phyloP scores from a whole-genome alignment of 1,284 basidiomycete species.

The Trichosporon coremiiforme region DNA sequence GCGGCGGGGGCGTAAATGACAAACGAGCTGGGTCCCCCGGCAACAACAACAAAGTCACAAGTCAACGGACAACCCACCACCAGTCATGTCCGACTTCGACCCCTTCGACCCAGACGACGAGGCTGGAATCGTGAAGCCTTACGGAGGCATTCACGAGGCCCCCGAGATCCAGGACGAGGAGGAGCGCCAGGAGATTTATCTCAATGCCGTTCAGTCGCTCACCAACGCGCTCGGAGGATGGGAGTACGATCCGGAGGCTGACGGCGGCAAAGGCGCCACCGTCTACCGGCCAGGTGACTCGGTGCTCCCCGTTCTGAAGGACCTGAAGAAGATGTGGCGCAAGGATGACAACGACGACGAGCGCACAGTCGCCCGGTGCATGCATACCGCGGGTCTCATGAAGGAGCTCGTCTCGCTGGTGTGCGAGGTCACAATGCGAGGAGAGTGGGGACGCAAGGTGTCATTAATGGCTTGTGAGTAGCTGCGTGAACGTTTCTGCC shows the following conservation, averaged over 20 bases:
- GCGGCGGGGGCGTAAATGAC: not conserved
- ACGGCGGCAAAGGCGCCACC: slow-evolving; percentile 56
- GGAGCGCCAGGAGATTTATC: slow-evolving; percentile 48
- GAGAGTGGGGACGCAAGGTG: slow-evolving; percentile 66
- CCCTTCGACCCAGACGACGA: slow-evolving; percentile 21
- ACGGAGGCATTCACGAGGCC: slow-evolving; percentile 9
- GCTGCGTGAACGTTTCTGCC: not conserved
- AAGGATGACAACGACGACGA: slow-evolving; percentile 94
- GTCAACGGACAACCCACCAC: not conserved
- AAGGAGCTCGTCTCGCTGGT: slow-evolving; percentile 86
- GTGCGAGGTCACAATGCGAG: slow-evolving; percentile 68
- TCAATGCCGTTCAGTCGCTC: slow-evolving; percentile 52
- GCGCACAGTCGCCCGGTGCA: slow-evolving; percentile 86
- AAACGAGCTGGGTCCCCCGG: not conserved
- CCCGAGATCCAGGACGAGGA: slow-evolving; percentile 29
- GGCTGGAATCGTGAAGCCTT: slow-evolving; percentile 13
- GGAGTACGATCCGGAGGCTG: slow-evolving; percentile 61
- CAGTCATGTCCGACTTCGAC: slow-evolving; percentile 23
- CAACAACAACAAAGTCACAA: slow-evolving; percentile 18
- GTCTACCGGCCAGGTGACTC: slow-evolving; percentile 81
- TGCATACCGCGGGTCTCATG: slow-evolving; percentile 78
- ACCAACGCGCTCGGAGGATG: slow-evolving; percentile 56
- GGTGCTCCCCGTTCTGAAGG: slow-evolving; percentile 79
- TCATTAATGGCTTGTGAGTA: slow-evolving; percentile 72
- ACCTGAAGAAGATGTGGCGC: slow-evolving; percentile 90